Evolutionary conservation across 2,329 filamentous ascomycete species (phyloP).

Genomic region (Talaromyces sp.): DNA sequence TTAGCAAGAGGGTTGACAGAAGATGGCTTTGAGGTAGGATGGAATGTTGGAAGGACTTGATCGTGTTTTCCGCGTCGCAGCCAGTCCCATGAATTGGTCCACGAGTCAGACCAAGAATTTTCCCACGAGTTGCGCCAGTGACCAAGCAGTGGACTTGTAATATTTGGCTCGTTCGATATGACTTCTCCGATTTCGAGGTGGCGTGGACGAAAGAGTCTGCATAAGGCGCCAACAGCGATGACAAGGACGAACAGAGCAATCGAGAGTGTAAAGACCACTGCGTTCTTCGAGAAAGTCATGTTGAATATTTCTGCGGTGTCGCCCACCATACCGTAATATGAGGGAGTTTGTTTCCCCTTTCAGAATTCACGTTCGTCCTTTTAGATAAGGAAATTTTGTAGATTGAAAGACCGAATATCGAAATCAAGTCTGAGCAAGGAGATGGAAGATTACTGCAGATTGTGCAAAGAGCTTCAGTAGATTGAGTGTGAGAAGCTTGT

Average conservation of each 20-base stretch:
- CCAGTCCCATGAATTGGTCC: slow-evolving; percentile 12
- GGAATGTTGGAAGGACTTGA: neutral
- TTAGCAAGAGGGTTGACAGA: neutral
- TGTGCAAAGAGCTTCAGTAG: neutral
- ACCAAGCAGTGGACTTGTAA: neutral
- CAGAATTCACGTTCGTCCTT: neutral
- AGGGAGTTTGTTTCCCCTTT: neutral
- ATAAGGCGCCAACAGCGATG: neutral
- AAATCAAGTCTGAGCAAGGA: neutral
- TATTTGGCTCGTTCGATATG: neutral
- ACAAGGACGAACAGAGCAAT: neutral
- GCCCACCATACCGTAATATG: neutral
- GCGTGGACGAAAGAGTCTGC: neutral
- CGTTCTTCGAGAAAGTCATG: neutral
- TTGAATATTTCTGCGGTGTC: neutral
- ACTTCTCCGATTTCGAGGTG: neutral
- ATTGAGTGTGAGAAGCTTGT: no score
- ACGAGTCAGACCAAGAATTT: neutral
- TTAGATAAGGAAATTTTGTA: neutral
- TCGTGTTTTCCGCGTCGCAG: neutral
- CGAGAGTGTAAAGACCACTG: neutral
- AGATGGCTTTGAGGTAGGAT: neutral
- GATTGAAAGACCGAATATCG: neutral
- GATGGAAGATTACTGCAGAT: neutral
- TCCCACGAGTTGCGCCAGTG: neutral